Base-by-base conservation (phyloP, 768 basidiomycete genomes). In the Neoboletus subvelutipes region DNA sequence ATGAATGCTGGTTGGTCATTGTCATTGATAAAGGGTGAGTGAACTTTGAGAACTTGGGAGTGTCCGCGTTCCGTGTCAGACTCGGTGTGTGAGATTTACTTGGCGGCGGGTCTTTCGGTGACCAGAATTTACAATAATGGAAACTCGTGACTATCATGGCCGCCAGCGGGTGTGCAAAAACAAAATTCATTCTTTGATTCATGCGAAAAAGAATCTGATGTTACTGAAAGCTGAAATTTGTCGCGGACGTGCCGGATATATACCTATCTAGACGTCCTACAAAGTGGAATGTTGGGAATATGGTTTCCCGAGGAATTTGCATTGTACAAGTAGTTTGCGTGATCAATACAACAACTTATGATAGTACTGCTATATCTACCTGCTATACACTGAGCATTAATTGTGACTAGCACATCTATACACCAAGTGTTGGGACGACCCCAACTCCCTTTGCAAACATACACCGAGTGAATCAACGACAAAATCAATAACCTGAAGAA, bases 1-100 rank as follows among this genome's bases (percentile, higher is more conserved):
- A 45, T 31, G 50, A 17, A 37, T 45, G 28, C 20, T 55, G 46
- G 50, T 33, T n/a, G 42, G 47, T 5, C 56, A 56, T 45, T 29
- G 50, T 11, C 17, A 18, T 36, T n/a, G 9, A 15, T 17, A 2
- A 43, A 4, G 12, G 26, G 28, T 28, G 5, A 28, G 28, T 28
- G 9, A 17, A 45, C 17, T 28, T 46, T 13, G 45, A 29, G 28
- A 29, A n/a, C 11, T 22, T 39, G 40, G 41, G 20, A 41, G 20
- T n/a, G 17, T 37, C 36, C 18, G n/a, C n/a, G n/a, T n/a, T n/a
- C n/a, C n/a, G 34, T 36, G 31, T 31, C 10, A 11, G 31, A 31
- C 11, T 31, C 31, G 31, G 31, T 33, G 33, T 34, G 33, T 13
- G 33, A 15, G 13, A 34, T 15, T 34, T 33, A 33, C 31, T 33